Conservation (phyloP, 345 rosid genomes). For the Moricandia moricandioides region DNA sequence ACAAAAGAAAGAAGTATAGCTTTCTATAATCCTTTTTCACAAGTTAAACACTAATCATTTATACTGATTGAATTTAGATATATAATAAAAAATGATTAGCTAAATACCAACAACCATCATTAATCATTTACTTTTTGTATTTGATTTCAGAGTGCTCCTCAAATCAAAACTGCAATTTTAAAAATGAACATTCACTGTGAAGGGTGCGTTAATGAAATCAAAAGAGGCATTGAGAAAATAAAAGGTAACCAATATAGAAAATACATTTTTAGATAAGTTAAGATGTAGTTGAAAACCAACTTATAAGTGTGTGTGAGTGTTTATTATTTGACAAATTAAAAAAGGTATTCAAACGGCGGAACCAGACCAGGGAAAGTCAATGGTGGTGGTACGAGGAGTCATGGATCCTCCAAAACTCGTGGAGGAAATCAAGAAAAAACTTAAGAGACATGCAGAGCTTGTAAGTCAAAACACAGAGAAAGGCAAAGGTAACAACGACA, state of each 20-base stretch:
- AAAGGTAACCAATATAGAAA: slow-evolving; percentile 40
- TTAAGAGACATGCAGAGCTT: slow-evolving; percentile 54
- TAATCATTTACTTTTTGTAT: not conserved
- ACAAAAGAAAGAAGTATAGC: slow-evolving; percentile 42
- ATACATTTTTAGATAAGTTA: not conserved
- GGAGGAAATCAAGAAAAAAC: slow-evolving; percentile 36
- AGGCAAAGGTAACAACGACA: not conserved
- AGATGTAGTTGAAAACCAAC: not conserved
- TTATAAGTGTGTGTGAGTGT: not conserved
- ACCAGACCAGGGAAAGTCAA: slow-evolving; percentile 51
- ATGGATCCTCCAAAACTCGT: slow-evolving; percentile 49
- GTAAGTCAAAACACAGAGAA: slow-evolving; percentile 38
- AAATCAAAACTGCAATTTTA: slow-evolving; percentile 39
- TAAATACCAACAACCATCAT: not conserved
- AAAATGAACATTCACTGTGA: slow-evolving; percentile 68
- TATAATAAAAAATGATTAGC: not conserved
- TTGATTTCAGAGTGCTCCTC: slow-evolving; percentile 32
- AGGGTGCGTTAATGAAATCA: slow-evolving; percentile 59
- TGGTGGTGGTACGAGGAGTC: slow-evolving; percentile 52
- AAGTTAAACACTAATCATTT: not conserved
- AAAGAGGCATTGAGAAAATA: slow-evolving; percentile 44
- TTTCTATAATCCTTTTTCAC: not conserved
- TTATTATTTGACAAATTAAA: not conserved
- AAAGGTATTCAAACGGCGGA: slow-evolving; percentile 53
- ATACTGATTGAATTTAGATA: not conserved